Evolutionary conservation across 2,329 filamentous ascomycete genomes (phyloP).

Genomic region (Trichoderma sp.): DNA sequence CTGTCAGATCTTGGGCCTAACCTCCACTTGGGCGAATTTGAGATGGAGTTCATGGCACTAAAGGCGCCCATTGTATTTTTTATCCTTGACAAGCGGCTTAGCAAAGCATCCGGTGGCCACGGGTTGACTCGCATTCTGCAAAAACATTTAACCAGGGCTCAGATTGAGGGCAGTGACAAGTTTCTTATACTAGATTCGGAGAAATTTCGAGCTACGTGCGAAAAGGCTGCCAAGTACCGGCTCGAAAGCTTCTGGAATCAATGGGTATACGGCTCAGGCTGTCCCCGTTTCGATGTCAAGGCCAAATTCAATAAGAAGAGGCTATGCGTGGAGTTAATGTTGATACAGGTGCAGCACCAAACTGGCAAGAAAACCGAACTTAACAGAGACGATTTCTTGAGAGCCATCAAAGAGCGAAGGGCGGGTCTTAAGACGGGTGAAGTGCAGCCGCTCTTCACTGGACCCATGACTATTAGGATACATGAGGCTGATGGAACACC

Average conservation of each 20-base stretch:
- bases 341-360: slow-evolving; percentile 69
- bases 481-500: slow-evolving; percentile 97
- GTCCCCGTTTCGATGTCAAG: slow-evolving; percentile 79
- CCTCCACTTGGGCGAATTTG: slow-evolving; percentile 77
- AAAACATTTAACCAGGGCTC: slow-evolving; percentile 80
- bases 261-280: slow-evolving; percentile 86
- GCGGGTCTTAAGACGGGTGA: slow-evolving; percentile 65
- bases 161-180: slow-evolving; percentile 57
- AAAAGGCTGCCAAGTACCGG: slow-evolving; percentile 82
- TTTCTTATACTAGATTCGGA: slow-evolving; percentile 73
- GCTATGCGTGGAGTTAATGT: slow-evolving; percentile 86
- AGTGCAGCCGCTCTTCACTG: slow-evolving; percentile 79
- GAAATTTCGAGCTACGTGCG: slow-evolving; percentile 77
- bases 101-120: slow-evolving; percentile 77
- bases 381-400: slow-evolving; percentile 72
- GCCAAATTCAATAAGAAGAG: slow-evolving; percentile 98
- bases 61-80: slow-evolving; percentile 91
- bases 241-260: slow-evolving; percentile 91
- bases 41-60: slow-evolving; percentile 83
- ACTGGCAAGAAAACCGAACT: slow-evolving; percentile 46
- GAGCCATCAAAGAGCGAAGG: slow-evolving; percentile 77
- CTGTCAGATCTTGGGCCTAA: slow-evolving; percentile 75
- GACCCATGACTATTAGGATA: slow-evolving; percentile 95
- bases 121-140: slow-evolving; percentile 84
- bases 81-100: slow-evolving; percentile 85